Base-by-base conservation (phyloP, 2,329 filamentous ascomycete species). In the Polytolypa hystricis region DNA sequence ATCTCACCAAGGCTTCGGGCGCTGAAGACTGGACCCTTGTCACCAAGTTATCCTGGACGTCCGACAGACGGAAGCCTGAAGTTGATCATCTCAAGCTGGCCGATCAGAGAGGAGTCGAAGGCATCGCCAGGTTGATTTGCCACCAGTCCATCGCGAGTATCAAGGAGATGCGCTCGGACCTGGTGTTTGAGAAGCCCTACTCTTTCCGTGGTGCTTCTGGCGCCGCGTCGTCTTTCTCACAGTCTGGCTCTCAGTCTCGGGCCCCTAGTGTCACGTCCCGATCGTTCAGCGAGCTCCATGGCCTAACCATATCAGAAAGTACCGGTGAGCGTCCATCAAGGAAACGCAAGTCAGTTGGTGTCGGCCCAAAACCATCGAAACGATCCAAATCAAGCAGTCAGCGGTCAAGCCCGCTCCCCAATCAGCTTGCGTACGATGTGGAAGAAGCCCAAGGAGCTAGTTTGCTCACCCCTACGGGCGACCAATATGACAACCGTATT, bases 21-120 rank as follows among this genome's bases (percentile, higher is more conserved):
- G 29, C 41, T 12, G 25, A 33, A 27, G 33, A 52, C 19, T 46
- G 35, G 42, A 35, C 47, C 21, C 42, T 45, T 26, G 42, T 57
- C 10, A 46, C 48, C 8, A 57, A 57, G 42, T 56, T 56, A 35
- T 44, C 47, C 30, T 56, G 44, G 49, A 39, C 39, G 20, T 54
- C 42, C 28, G 42, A 52, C 27, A 50, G 50, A 46, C 46, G 42
- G 37, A 34, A 37, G 25, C 35, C 41, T 6, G 51, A 55, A 40
- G 42, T 41, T 23, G 40, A 52, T 18, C 36, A 47, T 15, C 46
- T 57, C 12, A 49, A 51, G 34, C 35, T 42, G 30, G 39, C 35
- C 30, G 31, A 31, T 27, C 39, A 52, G 30, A 50, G 32, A 36
- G 47, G 43, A 40, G 46, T 54, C 14, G 44, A 42, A 19, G 44